These are phyloP conservation scores for Penicillium ochrochloron DNA, from an alignment of 495 filamentous ascomycete genomes.

Conservation along the genomic window DNA sequence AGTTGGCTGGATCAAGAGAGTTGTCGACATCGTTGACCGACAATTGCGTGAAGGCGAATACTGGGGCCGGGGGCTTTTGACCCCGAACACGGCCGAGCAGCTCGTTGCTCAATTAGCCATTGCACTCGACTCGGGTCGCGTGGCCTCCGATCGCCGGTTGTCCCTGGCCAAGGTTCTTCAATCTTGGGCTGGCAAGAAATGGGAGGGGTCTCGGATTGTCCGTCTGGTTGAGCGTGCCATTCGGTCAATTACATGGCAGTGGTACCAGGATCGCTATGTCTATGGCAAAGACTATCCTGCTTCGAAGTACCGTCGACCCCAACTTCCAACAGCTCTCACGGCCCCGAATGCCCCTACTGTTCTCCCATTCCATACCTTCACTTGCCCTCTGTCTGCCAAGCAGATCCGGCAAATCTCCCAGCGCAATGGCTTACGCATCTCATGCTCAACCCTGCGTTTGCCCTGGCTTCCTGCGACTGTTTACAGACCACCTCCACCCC, in stretches of 20 bases:
- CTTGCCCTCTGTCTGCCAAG: conserved; percentile 88
- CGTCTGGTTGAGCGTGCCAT: conserved; percentile 84
- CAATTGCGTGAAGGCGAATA: conserved; percentile 85
- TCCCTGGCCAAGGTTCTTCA: conserved; percentile 54
- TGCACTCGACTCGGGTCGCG: conserved; percentile 38
- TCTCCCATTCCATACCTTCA: conserved; percentile 98
- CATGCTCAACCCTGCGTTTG: conserved; percentile 80
- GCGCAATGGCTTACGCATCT: conserved; percentile 91
- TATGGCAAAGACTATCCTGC: conserved; percentile 59
- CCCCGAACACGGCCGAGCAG: conserved; percentile 55
- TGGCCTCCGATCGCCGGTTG: conserved; percentile 31
- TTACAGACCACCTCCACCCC: conserved; percentile 82
- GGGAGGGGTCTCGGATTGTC: conserved; percentile 90
- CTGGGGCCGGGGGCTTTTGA: conserved; percentile 82
- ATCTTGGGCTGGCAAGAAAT: conserved; percentile 75
- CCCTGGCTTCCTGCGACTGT: conserved; percentile 85
- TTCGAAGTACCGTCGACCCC: conserved; percentile 72
- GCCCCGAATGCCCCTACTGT: conserved; percentile 93
- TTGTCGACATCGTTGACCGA: conserved; percentile 92
- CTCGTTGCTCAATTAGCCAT: conserved; percentile 53
- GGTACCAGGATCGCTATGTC: conserved; percentile 86
- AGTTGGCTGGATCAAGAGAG: conserved; percentile 89
- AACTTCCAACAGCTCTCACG: conserved; percentile 72
- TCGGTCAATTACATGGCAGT: conserved; percentile 75
- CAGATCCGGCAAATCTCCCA: conserved; percentile 96